Percentiles rank a stretch among this genome's conserved stretches.
Evolutionary conservation across 805 yeast genomes (phyloP).

Genomic region (Candida incommunis): DNA sequence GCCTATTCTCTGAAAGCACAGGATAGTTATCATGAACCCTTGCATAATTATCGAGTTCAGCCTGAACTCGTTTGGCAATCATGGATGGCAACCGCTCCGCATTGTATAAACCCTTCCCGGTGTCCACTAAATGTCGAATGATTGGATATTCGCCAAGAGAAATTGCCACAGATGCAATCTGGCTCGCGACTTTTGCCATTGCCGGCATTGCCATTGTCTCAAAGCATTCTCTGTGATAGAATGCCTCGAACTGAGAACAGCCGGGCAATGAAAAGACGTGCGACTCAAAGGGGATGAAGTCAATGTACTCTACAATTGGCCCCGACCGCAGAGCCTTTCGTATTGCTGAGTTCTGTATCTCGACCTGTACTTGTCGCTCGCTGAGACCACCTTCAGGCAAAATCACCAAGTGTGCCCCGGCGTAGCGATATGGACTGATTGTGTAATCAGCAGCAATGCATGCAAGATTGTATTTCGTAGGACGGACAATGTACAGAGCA

Average conservation of each 20-base stretch:
- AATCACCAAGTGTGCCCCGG: slow-evolving; percentile 57
- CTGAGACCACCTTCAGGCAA: slow-evolving; percentile 35
- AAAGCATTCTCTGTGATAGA: slow-evolving; percentile 37
- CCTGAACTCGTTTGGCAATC: slow-evolving; percentile 61
- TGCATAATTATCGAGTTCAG: slow-evolving; percentile 60
- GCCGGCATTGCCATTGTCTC: slow-evolving; percentile 47
- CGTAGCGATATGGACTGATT: slow-evolving; percentile 55
- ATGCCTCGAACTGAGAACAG: slow-evolving; percentile 48
- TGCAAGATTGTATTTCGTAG: slow-evolving; percentile 49
- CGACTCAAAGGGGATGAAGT: slow-evolving; percentile 52
- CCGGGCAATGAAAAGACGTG: slow-evolving; percentile 58
- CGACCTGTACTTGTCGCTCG: slow-evolving; percentile 8
- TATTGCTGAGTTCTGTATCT: slow-evolving; percentile 4
- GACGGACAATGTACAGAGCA: slow-evolving; percentile 69
- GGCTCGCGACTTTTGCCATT: slow-evolving; percentile 44
- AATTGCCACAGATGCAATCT: slow-evolving; percentile 60
- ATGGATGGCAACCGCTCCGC: slow-evolving; percentile 38
- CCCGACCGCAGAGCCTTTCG: slow-evolving; percentile 15
- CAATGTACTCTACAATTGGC: slow-evolving; percentile 29
- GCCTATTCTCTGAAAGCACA: slow-evolving; percentile 30
- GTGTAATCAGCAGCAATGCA: slow-evolving; percentile 68
- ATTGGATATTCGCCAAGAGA: slow-evolving; percentile 81
- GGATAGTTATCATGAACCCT: slow-evolving; percentile 55
- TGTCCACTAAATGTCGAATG: slow-evolving; percentile 45
- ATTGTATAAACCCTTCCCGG: slow-evolving; percentile 36